phyloP scores from a whole-genome alignment of 257 asterid genomes.

The Leonotis leonurus region DNA sequence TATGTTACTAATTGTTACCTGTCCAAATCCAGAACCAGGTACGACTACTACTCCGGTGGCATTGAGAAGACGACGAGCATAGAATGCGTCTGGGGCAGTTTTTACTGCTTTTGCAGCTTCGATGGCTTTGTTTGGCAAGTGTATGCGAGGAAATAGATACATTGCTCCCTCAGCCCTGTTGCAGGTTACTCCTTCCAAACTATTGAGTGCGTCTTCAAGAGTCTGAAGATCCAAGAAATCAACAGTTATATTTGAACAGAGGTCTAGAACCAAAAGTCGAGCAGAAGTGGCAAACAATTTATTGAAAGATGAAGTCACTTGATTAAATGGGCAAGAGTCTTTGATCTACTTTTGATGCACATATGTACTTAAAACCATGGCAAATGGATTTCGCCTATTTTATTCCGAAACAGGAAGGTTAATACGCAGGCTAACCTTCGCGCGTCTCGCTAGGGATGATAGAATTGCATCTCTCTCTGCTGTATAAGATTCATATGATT shows the following conservation, averaged over 20 bases:
- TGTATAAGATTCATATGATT: constrained; percentile 67
- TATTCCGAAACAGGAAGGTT: neutral
- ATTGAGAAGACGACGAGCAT: constrained; percentile 62
- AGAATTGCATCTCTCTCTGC: constrained; percentile 83
- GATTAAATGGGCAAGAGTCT: neutral
- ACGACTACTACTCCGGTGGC: constrained; percentile 94
- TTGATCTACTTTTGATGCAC: neutral
- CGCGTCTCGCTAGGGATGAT: constrained; percentile 82
- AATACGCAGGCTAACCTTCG: constrained; percentile 50
- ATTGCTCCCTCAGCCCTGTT: constrained; percentile 97
- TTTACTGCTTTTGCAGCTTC: constrained; percentile 74
- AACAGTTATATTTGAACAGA: no score
- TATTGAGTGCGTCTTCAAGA: constrained; percentile 79
- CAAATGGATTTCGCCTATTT: neutral
- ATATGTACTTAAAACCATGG: neutral
- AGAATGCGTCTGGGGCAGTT: constrained; percentile 68
- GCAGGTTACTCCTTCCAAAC: constrained; percentile 82
- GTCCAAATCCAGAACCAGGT: constrained; percentile 96
- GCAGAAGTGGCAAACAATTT: neutral
- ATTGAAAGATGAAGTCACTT: neutral
- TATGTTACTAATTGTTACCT: constrained; percentile 33
- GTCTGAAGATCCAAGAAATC: constrained; percentile 31
- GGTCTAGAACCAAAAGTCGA: neutral
- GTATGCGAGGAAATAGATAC: constrained; percentile 81
- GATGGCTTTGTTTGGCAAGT: constrained; percentile 70